Conservation (phyloP, 2,329 filamentous ascomycete genomes). For the Nemania abortiva region DNA sequence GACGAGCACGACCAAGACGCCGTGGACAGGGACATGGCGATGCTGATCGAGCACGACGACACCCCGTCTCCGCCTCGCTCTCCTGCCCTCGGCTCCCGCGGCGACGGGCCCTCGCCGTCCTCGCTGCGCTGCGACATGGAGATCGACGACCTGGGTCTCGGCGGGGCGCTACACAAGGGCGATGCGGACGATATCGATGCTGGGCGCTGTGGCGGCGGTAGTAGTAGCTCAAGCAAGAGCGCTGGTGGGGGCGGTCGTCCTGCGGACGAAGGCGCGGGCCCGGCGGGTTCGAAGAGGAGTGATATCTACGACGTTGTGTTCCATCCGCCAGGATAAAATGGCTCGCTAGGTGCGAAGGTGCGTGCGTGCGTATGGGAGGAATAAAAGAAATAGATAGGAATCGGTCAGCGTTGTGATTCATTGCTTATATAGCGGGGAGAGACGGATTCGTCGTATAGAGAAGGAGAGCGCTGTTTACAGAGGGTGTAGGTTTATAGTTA, state of each 20-base stretch:
- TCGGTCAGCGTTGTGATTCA: no score
- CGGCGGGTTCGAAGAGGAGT: slow-evolving; percentile 40
- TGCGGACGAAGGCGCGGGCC: slow-evolving; percentile 8
- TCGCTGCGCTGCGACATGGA: slow-evolving; percentile 42
- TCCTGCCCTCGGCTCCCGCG: neutral
- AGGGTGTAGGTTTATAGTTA: no score
- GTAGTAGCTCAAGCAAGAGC: neutral
- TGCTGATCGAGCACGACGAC: slow-evolving; percentile 49
- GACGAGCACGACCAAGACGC: slow-evolving; percentile 27
- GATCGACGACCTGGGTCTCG: slow-evolving; percentile 36
- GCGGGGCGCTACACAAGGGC: neutral
- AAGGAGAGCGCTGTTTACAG: no score
- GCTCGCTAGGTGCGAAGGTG: no score
- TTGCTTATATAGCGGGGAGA: no score
- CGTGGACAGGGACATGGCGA: slow-evolving; percentile 50
- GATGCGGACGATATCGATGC: neutral
- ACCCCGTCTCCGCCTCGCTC: slow-evolving; percentile 23
- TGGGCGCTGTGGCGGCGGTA: neutral
- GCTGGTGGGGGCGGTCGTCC: neutral
- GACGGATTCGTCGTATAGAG: no score
- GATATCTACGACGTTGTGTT: slow-evolving; percentile 49
- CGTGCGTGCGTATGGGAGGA: no score
- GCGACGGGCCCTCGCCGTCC: slow-evolving; percentile 9
- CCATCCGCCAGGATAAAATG: slow-evolving; percentile 16
- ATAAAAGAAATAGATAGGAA: no score